These are phyloP conservation scores for Venturia effusa DNA, from an alignment of 2,329 filamentous ascomycete genomes.

Conservation along the genomic window DNA sequence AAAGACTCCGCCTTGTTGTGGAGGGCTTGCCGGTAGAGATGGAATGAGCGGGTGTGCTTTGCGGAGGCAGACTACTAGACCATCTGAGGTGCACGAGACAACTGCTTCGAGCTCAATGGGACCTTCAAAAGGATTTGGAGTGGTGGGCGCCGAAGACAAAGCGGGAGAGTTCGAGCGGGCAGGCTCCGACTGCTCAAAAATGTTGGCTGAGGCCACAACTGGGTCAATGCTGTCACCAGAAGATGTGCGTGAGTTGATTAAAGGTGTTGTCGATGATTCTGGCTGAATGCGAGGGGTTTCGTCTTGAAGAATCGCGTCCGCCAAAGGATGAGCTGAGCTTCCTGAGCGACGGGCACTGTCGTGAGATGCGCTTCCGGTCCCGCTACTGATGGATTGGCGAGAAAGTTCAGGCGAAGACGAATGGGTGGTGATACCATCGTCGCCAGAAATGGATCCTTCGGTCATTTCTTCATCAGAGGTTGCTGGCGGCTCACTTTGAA, in stretches of 20 bases:
- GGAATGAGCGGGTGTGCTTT: conserved; percentile 62
- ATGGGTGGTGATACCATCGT: conserved; percentile 19
- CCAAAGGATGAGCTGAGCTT: neutral
- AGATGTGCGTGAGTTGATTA: conserved; percentile 24
- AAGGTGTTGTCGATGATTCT: neutral
- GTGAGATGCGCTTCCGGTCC: neutral
- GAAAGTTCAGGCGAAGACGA: neutral
- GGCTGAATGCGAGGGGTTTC: neutral
- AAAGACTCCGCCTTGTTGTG: conserved; percentile 54
- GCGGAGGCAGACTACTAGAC: conserved; percentile 70
- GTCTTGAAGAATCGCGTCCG: neutral
- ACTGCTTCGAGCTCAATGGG: conserved; percentile 73
- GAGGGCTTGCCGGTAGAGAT: conserved; percentile 30
- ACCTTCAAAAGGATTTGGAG: conserved; percentile 15
- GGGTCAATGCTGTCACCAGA: conserved; percentile 36
- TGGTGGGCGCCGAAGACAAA: neutral
- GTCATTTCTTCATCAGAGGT: conserved; percentile 34
- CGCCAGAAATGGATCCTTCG: conserved; percentile 37
- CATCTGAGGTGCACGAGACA: conserved; percentile 84
- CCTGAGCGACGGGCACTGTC: neutral
- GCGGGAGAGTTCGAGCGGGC: neutral
- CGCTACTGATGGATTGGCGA: neutral
- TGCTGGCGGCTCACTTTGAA: conserved; percentile 34
- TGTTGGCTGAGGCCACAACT: conserved; percentile 13
- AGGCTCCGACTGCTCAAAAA: neutral